These are phyloP conservation scores for Pulicaria dysenterica DNA, from an alignment of 129 eudicot species.

Conservation along the genomic window DNA sequence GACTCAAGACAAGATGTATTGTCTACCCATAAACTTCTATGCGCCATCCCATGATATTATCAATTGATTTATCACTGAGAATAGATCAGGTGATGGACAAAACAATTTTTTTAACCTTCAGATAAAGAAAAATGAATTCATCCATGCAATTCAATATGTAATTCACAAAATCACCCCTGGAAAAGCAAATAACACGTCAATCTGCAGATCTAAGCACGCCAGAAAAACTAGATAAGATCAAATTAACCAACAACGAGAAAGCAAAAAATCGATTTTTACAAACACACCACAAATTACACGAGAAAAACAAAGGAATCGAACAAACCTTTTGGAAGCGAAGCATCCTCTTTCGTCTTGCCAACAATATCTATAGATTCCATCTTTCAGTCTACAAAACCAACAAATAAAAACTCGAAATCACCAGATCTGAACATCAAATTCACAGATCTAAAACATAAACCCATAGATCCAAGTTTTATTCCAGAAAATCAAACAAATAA, in stretches of 20 bases:
- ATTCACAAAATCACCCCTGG: too few species aligned
- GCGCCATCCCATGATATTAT: not conserved
- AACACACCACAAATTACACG: not conserved
- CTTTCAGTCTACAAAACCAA: slow-evolving; percentile 32
- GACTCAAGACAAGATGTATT: not conserved
- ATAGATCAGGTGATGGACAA: not conserved
- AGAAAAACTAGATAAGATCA: not conserved
- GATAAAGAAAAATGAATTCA: not conserved
- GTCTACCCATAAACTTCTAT: not conserved
- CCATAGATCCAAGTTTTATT: not conserved
- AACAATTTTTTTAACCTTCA: not conserved
- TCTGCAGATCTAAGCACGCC: not conserved
- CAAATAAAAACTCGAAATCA: not conserved
- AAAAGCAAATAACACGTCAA: not conserved
- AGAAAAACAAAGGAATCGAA: slow-evolving; percentile 6
- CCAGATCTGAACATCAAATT: slow-evolving; percentile 3
- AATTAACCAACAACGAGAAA: slow-evolving; percentile 1
- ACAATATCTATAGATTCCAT: slow-evolving; percentile 97
- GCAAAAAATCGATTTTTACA: not conserved
- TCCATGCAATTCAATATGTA: too few species aligned
- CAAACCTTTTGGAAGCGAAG: slow-evolving; percentile 94
- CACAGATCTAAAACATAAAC: not conserved
- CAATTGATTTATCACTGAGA: not conserved
- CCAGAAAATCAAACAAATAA: not conserved
- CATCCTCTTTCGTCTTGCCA: slow-evolving; percentile 88